Base-by-base conservation (phyloP, 202 grass and related monocot genomes). In the Zoysia matrella region DNA sequence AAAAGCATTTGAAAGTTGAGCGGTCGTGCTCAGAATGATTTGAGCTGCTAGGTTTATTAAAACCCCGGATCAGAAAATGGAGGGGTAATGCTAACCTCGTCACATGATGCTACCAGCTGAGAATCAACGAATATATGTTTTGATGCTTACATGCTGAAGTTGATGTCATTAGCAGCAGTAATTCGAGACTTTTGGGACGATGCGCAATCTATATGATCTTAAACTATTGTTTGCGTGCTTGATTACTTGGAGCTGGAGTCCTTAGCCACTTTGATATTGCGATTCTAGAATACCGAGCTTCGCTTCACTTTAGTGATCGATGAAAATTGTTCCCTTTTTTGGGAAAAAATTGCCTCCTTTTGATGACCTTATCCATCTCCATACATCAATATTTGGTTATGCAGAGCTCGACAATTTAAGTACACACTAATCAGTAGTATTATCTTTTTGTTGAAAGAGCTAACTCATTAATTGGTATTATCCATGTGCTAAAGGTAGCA, bases 11-110 rank as follows among this genome's bases (percentile, higher is more conserved):
- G 61, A 42, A 30, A 70, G 58, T 9, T 46, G 45, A 61, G 44
- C 15, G 36, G 8, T 36, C 16, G 13, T 61, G 62, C 70, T 60
- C 22, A 51, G 57, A 44, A 82, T 77, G 52, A 67, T 61, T 68
- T 80, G 65, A 15, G 58, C 52, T 41, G 9, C 30, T 36, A 8
- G 49, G 53, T 50, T 8, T 12, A 13, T 12, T 9, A 8, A 11
- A 76, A 67, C 45, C 65, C 44, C 55, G 42, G 67, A 72, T 67
- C 44, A 52, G 48, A 13, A 15, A 85, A 67, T 73, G 77, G 77
- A 52, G 4, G 64, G 55, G 16, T 82, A 86, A 89, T 85, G 87
- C 83, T 82, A 85, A 63, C 87, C 78, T 46, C 67, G 83, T 89
- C 83, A 89, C 74, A 68, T 49, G 73, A 52, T 48, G 60, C 54